These are phyloP conservation scores for Tausonia pullulans DNA, from an alignment of 1,284 basidiomycete species.

Conservation along the genomic window DNA sequence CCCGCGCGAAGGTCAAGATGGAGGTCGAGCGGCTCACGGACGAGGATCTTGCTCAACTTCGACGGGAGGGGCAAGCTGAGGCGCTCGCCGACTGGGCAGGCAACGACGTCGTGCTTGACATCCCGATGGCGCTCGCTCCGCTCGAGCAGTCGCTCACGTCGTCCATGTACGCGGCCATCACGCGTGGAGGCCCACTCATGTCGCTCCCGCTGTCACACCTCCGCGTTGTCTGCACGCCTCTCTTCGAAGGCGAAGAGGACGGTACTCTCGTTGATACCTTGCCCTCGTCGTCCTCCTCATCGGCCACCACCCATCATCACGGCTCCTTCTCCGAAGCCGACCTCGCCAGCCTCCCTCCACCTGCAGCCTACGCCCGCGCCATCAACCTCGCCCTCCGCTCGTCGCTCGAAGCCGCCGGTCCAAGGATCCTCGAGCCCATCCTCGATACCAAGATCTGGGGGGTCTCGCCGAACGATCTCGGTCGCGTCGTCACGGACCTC, in stretches of 20 bases:
- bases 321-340: not conserved
- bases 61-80: conserved; percentile 1
- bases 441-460: conserved; percentile 15
- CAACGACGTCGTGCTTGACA: conserved; percentile 12
- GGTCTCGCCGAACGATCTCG: conserved; percentile 10
- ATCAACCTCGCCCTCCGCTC: conserved; percentile 5
- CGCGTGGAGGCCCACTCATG: conserved; percentile 11
- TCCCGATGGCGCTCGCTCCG: conserved; percentile 1
- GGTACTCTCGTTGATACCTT: too few relatives aligned
- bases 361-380: conserved; percentile 15
- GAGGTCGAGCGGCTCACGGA: conserved; percentile 11
- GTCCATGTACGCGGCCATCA: conserved; percentile 7
- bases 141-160: conserved; percentile 4
- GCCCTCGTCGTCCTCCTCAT: not conserved
- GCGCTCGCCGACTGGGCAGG: conserved; percentile 7
- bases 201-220: conserved; percentile 15
- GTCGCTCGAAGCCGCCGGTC: conserved; percentile 12
- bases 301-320: not conserved
- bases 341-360: conserved; percentile 1
- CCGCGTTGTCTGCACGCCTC: conserved; percentile 8
- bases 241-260: not conserved
- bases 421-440: conserved; percentile 23
- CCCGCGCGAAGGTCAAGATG: conserved; percentile 4
- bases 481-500: conserved; percentile 13
- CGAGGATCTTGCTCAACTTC: not conserved